Evolutionary conservation across 139 green algal genomes (phyloP), one percentile per base, ranked within the genome.

Genomic region (Chlorella sp.): DNA sequence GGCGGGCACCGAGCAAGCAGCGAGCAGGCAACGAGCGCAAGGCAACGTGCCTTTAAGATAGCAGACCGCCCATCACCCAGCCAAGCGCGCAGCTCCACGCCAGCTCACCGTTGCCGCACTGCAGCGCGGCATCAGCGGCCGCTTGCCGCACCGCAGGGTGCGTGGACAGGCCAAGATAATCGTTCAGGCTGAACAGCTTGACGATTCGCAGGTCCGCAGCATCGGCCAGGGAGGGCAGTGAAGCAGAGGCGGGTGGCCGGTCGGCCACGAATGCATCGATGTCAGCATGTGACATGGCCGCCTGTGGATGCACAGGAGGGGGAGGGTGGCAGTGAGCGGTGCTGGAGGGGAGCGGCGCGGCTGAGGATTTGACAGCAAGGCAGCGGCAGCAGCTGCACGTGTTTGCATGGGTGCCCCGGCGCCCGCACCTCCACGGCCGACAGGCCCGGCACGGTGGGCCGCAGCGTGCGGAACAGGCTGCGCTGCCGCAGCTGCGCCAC

Each of bases 141-240:
- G 95, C 94, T 16, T 51, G 20, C 17, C 92, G 85, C 26, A 99
- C 92, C 16, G 90, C 87, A 0, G 92, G 92, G 89, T 99, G 96
- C 0, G 88, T 90, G 21, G 93, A 96, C 18, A 99, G 90, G 0
- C 97, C 97, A 38, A 99, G 75, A 84, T 99, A 99, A 84, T 99
- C 97, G 83, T 99, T 99, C 21, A 92, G 76, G 44, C 89, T 93
- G 84, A 98, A 98, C 28, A 98, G 90, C 39, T 76, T 92, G 1
- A 97, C 60, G n/a, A 38, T 86, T 21, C 74, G 44, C 38, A 94
- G 39, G 25, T 84, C 60, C 13, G 74, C 23, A n/a, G 13, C 20
- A 0, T 86, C 32, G 1, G 67, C 47, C 39, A 73, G 34, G 13
- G 25, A 60, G 39, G 64, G 83, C 74, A 81, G 80, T 32, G 67